Evolutionary conservation across 495 filamentous ascomycete genomes (phyloP).

Genomic region (Xylaria acuta): DNA sequence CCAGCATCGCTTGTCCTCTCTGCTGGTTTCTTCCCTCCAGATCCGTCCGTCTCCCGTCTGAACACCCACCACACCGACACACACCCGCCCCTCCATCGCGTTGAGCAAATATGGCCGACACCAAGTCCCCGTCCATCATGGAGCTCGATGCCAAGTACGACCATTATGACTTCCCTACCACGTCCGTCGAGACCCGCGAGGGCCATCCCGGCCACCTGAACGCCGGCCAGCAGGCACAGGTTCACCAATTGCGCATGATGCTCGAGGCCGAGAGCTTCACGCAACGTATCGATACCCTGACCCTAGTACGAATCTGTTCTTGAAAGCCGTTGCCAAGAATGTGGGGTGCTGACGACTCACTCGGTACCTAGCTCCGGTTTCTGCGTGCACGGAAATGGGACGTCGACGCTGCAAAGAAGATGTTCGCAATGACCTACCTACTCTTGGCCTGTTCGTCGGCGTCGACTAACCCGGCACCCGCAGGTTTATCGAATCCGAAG

Average conservation of each 20-base stretch:
- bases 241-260: conserved; percentile 80
- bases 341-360: conserved; percentile 7
- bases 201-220: conserved; percentile 93
- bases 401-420: conserved; percentile 79
- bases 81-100: conserved; percentile 18
- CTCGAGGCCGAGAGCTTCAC: conserved; percentile 86
- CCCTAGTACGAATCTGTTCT: conserved; percentile 62
- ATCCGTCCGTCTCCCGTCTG: background rate
- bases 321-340: background rate
- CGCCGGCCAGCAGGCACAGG: conserved; percentile 85
- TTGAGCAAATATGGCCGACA: conserved; percentile 29
- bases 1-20: conserved; percentile 8
- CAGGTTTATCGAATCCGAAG: conserved; percentile 91
- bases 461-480: conserved; percentile 18
- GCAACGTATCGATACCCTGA: conserved; percentile 88
- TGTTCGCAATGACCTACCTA: conserved; percentile 61
- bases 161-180: conserved; percentile 91
- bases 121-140: conserved; percentile 46
- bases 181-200: conserved; percentile 65
- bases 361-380: conserved; percentile 74
- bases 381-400: conserved; percentile 95
- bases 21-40: background rate
- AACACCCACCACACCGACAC: conserved; percentile 4
- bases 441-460: background rate
- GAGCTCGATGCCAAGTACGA: conserved; percentile 90